Evolutionary conservation across 495 filamentous ascomycete genomes (phyloP), one percentile per base, ranked within the genome.

Genomic region (Trichocladium uniseriatum): DNA sequence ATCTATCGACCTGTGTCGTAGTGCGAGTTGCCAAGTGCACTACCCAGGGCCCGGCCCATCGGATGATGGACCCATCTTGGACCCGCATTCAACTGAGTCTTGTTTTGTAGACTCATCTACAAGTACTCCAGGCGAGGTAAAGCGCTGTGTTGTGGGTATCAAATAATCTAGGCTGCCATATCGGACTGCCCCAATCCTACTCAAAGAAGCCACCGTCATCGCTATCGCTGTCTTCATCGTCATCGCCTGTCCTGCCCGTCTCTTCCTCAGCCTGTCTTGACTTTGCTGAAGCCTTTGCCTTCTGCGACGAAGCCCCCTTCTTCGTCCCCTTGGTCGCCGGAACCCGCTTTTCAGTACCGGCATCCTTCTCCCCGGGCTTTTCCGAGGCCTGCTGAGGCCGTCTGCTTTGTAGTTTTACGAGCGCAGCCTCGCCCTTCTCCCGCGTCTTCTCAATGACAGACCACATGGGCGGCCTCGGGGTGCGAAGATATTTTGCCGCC

Each of bases 391-490:
- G 34, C 29, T 55, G 51, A 11, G 57, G 45, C 36, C 43, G 48
- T 42, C 54, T 60, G 49, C 88, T 78, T 39, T 82, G 60, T 34
- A 73, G 43, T 38, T 49, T 58, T 55, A 65, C 76, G 15, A 89
- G 65, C 7, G 78, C 83, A 2, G 28, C 29, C 32, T 56, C 43
- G n/a, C 79, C 80, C 19, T 87, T 73, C 56, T 77, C 65, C 73
- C 84, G 84, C 32, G 79, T 77, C 54, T 79, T 74, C 65, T 87
- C 83, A 38, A 94, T 78, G 10, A 72, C 59, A 15, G 65, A 53
- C 87, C 87, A 90, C 67, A 92, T 74, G 3, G 80, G 70, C 7
- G 79, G 80, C 55, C 71, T 58, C 44, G 66, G 58, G 18, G 55
- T 42, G 22, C 60, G 59, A 38, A 73, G 60, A n/a, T 64, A 62